These are phyloP conservation scores for Lentinula guzmanii DNA, from an alignment of 768 basidiomycete genomes.

Conservation along the genomic window DNA sequence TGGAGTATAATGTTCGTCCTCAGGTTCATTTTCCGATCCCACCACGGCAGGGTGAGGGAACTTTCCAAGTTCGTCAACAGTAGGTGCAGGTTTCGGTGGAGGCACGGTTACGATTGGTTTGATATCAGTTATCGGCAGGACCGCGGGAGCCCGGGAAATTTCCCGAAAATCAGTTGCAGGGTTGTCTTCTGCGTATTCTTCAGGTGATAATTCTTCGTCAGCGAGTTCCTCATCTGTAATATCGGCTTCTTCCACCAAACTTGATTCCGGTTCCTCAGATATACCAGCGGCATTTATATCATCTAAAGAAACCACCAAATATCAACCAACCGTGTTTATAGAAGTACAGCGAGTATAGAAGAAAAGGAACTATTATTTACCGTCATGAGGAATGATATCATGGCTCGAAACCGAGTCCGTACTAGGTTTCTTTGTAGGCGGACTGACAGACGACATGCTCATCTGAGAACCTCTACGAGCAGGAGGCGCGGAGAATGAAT, in stretches of 20 bases:
- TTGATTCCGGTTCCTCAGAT: conserved; percentile 2
- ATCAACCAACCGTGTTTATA: conserved; percentile 1
- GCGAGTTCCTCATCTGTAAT: background rate
- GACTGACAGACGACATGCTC: conserved; percentile 8
- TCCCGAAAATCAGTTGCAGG: background rate
- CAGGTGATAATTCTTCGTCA: background rate
- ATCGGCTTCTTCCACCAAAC: conserved; percentile 1
- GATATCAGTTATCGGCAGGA: background rate
- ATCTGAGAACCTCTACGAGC: conserved; percentile 3
- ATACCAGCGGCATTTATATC: background rate
- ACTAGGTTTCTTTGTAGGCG: conserved; percentile 17
- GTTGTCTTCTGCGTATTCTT: background rate
- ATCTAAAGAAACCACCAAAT: background rate
- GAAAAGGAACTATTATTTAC: conserved; percentile 22
- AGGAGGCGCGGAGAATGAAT: background rate
- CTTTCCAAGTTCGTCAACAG: background rate
- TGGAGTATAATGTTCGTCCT: conserved; percentile 8
- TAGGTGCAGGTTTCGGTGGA: background rate
- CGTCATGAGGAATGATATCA: conserved; percentile 11
- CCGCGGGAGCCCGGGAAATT: background rate
- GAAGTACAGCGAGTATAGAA: conserved; percentile 8
- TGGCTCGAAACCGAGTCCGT: conserved; percentile 12
- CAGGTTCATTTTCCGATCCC: background rate
- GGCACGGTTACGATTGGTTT: background rate
- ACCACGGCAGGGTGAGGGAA: background rate